Base-by-base conservation (phyloP, 2,329 filamentous ascomycete genomes). In the Chaetothyriales sp. region DNA sequence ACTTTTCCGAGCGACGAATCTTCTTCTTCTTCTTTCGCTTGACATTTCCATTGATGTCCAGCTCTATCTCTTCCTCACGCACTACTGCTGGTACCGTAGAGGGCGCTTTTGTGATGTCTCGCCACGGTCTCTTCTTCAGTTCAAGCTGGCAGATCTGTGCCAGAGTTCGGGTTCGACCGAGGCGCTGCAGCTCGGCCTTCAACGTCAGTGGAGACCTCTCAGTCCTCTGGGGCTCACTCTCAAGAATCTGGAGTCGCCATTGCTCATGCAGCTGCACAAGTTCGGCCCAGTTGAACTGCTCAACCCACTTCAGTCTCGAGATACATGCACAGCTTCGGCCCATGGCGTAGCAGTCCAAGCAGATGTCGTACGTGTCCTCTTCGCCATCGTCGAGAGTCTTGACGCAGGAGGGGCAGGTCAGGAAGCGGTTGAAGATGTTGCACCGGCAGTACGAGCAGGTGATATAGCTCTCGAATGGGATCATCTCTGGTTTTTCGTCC, bases 341-440 rank as follows among this genome's bases (percentile, higher is more conserved):
- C 84, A 96, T 94, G n/a, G 81, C 84, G 63, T 94, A 98, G 63
- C 92, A 98, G 59, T 98, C 92, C 85, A 98, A 89, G 63, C 92
- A 98, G 19, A 98, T 76, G 64, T 98, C 92, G 64, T 96, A 98
- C 0, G 86, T 86, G 62, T 96, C 80, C 28, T 82, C 86, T 50
- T 87, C 83, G 28, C 80, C 84, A 53, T 77, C 76, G 9, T 77
- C 71, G 18, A 86, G 73, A 47, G 75, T 72, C 36, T 82, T 75
- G 45, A 86, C 77, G 64, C 92, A 98, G 49, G 81, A 78, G 52
- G 86, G 86, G 70, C 92, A 98, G 2, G 89, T 95, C 20, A 98
- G 69, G 63, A 98, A 98, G 2, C 88, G 79, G 65, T 98, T 98
- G 74, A 96, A 96, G 50, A 98, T 93, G 62, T 96, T 96, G 56